Conservation (phyloP, 1,284 basidiomycete genomes). For the Austroboletus novae-zelandiae region DNA sequence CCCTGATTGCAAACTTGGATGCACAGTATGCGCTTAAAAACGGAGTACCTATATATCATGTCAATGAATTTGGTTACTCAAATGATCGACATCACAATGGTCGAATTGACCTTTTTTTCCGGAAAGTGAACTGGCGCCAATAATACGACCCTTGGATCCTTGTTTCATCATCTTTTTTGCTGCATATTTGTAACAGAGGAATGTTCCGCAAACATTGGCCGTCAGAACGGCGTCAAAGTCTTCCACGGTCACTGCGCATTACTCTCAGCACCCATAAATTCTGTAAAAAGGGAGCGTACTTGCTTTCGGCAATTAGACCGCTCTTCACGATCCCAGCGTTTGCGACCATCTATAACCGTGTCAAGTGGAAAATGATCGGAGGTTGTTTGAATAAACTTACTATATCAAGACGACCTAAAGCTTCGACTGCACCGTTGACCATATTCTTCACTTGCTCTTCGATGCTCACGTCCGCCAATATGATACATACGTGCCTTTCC, state of each 20-base stretch:
- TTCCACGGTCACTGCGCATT: constrained; percentile 20
- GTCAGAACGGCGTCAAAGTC: constrained; percentile 27
- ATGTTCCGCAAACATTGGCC: constrained; percentile 35
- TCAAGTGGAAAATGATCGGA: no score
- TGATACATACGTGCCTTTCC: background rate
- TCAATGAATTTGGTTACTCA: no score
- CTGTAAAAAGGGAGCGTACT: background rate
- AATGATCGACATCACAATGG: no score
- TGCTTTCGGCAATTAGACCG: constrained; percentile 29
- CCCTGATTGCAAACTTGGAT: constrained; percentile 35
- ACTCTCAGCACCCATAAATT: background rate
- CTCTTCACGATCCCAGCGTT: constrained; percentile 35
- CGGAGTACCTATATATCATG: background rate
- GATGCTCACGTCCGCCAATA: constrained; percentile 5
- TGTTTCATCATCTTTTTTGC: constrained; percentile 39
- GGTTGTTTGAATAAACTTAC: constrained; percentile 24
- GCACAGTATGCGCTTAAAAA: constrained; percentile 26
- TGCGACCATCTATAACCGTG: constrained; percentile 35
- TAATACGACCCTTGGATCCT: constrained; percentile 37
- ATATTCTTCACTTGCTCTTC: constrained; percentile 24
- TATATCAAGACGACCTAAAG: constrained; percentile 30
- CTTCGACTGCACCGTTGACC: constrained; percentile 26
- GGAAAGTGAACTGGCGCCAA: constrained; percentile 37
- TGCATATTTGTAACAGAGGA: constrained; percentile 39
- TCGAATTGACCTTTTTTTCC: constrained; percentile 31